Base-by-base conservation (phyloP, 768 basidiomycete genomes). In the Boletus fagicola region DNA sequence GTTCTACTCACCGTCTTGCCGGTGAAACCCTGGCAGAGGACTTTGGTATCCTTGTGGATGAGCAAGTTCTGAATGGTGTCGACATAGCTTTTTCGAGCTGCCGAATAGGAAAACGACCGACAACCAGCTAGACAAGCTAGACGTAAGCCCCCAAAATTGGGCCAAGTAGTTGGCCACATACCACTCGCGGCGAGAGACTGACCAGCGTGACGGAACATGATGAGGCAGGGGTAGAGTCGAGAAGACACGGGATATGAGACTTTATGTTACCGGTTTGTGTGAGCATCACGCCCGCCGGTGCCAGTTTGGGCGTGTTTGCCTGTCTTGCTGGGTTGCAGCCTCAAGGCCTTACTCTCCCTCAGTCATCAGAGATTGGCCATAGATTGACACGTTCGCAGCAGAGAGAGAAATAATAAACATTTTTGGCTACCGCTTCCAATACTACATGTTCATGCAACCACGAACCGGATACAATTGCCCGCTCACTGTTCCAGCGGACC, bases 21-120 rank as follows among this genome's bases (percentile, higher is more conserved):
- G 13, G 94, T 98, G 66, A 94, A 84, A 85, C 93, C 75, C 94
- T 97, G 74, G 88, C 94, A 62, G 86, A 80, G 77, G 45, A 99
- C 96, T 75, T 86, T 94, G 64, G 97, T 97, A 74, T 98, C 92
- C 70, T 92, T 92, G 75, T 92, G 84, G 67, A 99, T 89, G 65
- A 87, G 85, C 62, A 99, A 84, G 78, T 98, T 99, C 70, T 83
- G 79, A 70, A 94, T 88, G 49, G 93, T 94, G 70, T 90, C 89
- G 53, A 88, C 92, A 73, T 98, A 98, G 67, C 83, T 85, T 62
- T 76, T 80, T 66, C 91, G 83, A 64, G 85, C 70, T 44, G 83
- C 82, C 63, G 94, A 90, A 65, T 84, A 82, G 48, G 92, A 86
- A 79, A 96, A 92, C 62, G 87, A 77, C 78, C 94, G 81, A 78